A percentile compares a stretch with the other conserved stretches of the same genome.
These are phyloP conservation scores for Opeltia flavorubescens DNA, from an alignment of 495 filamentous ascomycete species.

Conservation along the genomic window DNA sequence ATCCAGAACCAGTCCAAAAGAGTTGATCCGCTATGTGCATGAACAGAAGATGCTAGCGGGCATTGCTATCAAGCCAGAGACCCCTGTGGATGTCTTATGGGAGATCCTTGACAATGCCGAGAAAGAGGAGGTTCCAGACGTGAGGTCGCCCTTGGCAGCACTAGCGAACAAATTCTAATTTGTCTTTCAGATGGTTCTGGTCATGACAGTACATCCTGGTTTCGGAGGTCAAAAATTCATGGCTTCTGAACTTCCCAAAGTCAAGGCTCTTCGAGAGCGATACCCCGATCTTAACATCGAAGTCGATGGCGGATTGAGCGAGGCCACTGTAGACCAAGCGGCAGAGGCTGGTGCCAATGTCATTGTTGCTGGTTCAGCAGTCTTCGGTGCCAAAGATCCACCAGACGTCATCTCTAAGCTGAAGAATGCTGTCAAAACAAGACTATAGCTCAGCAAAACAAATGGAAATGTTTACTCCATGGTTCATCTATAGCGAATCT, in stretches of 20 bases:
- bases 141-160: slow-evolving; percentile 31
- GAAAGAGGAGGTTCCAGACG: slow-evolving; percentile 73
- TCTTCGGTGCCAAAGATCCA: slow-evolving; percentile 85
- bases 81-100: slow-evolving; percentile 77
- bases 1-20: slow-evolving; percentile 59
- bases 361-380: slow-evolving; percentile 93
- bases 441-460: no score
- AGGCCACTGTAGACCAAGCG: slow-evolving; percentile 82
- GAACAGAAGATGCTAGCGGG: slow-evolving; percentile 78
- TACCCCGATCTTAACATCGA: slow-evolving; percentile 94
- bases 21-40: slow-evolving; percentile 84
- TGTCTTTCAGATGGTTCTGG: slow-evolving; percentile 70
- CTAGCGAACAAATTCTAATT: slow-evolving; percentile 2
- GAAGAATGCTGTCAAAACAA: slow-evolving; percentile 57
- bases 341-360: slow-evolving; percentile 95
- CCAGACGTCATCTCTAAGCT: slow-evolving; percentile 68
- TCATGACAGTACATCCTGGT: slow-evolving; percentile 97
- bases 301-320: slow-evolving; percentile 82
- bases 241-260: slow-evolving; percentile 87
- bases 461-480: no score
- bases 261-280: slow-evolving; percentile 60
- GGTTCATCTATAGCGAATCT: no score
- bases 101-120: slow-evolving; percentile 64
- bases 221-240: slow-evolving; percentile 99
- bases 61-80: slow-evolving; percentile 90